Evolutionary conservation across 768 basidiomycete species (phyloP), one percentile per base, ranked within the genome.

Genomic region (Termitomyces titanicus): DNA sequence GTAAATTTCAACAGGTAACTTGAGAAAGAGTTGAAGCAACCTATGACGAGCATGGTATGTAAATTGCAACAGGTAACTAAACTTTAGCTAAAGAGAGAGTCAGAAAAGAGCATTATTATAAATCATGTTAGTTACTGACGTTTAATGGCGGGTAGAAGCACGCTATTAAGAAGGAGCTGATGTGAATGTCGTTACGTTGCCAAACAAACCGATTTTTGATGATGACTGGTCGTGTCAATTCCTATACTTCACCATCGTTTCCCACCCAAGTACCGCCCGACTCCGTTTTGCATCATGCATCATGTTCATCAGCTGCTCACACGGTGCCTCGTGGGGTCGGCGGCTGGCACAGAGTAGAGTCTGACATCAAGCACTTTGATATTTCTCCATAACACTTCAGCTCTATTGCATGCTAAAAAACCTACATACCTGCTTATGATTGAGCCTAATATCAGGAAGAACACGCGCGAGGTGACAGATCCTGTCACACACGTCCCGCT

Each of bases 401-500:
- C 13, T 0, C 22, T n/a, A 13, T 15, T 47, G 15, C 20, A 33
- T 47, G 46, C 15, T 13, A 3, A 34, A 47, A 24, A 24, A 24
- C 11, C n/a, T 25, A 18, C 9, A 9, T 29, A 4, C 12, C 25
- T n/a, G 12, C 7, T 3, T 37, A 50, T 50, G 48, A 17, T 24
- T 39, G 48, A 37, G 35, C 35, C 47, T 17, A 49, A n/a, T 3
- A 12, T 29, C 33, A 56, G 52, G 15, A 52, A 24, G 6, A 74
- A 63, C 51, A 63, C 66, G 39, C 65, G 66, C 12, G 51, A 63
- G 51, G 74, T 77, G 15, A 71, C 69, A 0, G 76, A 77, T 56
- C 76, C 76, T 17, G 65, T 77, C 38, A 77, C 76, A 18, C 73
- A 75, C 53, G 63, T 70, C 2, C 69, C 66, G 7, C 53, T 75